These are phyloP conservation scores for Aspergillus udagawae DNA, from an alignment of 2,329 filamentous ascomycete species.

Conservation along the genomic window DNA sequence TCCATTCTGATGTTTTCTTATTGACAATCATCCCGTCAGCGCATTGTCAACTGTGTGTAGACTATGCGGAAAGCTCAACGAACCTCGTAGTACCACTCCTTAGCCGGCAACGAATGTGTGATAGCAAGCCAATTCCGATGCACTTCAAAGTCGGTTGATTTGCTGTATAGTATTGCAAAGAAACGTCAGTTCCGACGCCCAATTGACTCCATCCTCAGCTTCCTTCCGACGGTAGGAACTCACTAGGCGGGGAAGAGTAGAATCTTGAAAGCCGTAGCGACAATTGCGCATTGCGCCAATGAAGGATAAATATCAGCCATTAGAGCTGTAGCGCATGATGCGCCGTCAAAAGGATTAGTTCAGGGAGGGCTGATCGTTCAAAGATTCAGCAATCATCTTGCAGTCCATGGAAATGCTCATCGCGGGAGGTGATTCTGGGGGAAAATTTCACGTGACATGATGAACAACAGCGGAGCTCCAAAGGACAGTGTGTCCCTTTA, in stretches of 20 bases:
- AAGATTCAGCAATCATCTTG: background rate
- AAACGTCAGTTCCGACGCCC: background rate
- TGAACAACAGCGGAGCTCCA: background rate
- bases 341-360: constrained; percentile 4
- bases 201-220: background rate
- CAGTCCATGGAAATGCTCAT: constrained; percentile 1
- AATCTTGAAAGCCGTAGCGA: constrained; percentile 84
- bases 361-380: background rate
- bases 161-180: constrained; percentile 53
- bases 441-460: background rate
- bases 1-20: constrained; percentile 95
- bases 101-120: constrained; percentile 79
- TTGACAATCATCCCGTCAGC: constrained; percentile 4
- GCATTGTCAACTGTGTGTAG: background rate
- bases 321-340: constrained; percentile 24
- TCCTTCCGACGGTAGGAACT: constrained; percentile 34
- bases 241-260: constrained; percentile 94
- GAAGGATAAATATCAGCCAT: constrained; percentile 85
- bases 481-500: constrained; percentile 17
- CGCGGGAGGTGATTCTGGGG: background rate
- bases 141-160: constrained; percentile 98
- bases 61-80: constrained; percentile 7
- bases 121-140: constrained; percentile 98
- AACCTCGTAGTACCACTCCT: constrained; percentile 91
- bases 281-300: constrained; percentile 80